These are phyloP conservation scores for Oryza meridionalis DNA, from an alignment of 176 grass and related monocot genomes.

Conservation along the genomic window DNA sequence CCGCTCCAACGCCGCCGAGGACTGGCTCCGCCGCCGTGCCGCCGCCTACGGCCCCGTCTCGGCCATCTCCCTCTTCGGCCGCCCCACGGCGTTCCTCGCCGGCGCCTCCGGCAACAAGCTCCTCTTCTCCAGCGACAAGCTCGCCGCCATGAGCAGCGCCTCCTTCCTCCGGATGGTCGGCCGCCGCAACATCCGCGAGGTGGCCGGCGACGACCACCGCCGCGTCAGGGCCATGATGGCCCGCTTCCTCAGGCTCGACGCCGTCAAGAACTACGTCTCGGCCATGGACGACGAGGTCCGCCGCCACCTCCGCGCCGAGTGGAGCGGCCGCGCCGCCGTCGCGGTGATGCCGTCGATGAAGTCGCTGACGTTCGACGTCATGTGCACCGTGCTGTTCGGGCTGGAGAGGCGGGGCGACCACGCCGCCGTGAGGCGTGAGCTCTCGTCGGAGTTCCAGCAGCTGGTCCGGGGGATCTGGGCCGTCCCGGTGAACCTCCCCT, in stretches of 20 bases:
- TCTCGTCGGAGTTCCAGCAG: slow-evolving; percentile 39
- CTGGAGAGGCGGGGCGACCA: not conserved
- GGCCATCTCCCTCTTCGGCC: slow-evolving; percentile 6
- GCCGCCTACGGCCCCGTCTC: slow-evolving; percentile 19
- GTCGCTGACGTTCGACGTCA: slow-evolving; percentile 47
- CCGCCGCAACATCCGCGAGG: not conserved
- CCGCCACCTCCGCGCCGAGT: slow-evolving; percentile 30
- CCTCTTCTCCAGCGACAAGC: slow-evolving; percentile 28
- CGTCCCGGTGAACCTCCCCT: slow-evolving; percentile 42
- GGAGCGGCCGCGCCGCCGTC: slow-evolving; percentile 3
- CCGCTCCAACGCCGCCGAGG: slow-evolving; percentile 40
- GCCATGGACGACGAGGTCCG: slow-evolving; percentile 39
- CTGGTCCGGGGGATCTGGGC: slow-evolving; percentile 35
- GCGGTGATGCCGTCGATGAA: slow-evolving; percentile 50
- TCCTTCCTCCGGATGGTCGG: slow-evolving; percentile 37
- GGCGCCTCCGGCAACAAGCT: slow-evolving; percentile 38
- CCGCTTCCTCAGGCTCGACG: slow-evolving; percentile 40
- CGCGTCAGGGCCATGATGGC: slow-evolving; percentile 36
- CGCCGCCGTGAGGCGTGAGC: slow-evolving; percentile 6
- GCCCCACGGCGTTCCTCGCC: slow-evolving; percentile 27
- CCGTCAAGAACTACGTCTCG: slow-evolving; percentile 34
- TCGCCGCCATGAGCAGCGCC: not conserved
- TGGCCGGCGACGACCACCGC: slow-evolving; percentile 39
- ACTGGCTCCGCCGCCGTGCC: slow-evolving; percentile 22
- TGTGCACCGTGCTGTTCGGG: slow-evolving; percentile 39